Percentiles rank a stretch among this genome's conserved stretches.
These are phyloP conservation scores for Wallemia ichthyophaga DNA, from an alignment of 1,284 basidiomycete species.

Conservation along the genomic window DNA sequence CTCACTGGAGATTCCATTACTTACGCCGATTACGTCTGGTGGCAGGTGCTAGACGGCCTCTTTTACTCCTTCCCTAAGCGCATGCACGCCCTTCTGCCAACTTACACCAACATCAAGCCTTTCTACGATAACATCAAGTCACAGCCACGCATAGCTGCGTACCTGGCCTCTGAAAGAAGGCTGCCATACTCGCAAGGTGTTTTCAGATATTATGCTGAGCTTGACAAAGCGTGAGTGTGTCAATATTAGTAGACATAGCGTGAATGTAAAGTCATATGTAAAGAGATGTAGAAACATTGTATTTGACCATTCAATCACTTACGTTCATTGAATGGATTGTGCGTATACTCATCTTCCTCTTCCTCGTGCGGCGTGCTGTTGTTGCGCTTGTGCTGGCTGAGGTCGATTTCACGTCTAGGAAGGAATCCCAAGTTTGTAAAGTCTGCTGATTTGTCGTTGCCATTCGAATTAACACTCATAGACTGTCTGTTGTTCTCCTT, in stretches of 20 bases:
- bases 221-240: constrained; percentile 8
- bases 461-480: neutral
- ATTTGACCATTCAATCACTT: neutral
- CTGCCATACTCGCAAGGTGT: constrained; percentile 4
- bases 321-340: neutral
- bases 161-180: constrained; percentile 10
- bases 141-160: constrained; percentile 8
- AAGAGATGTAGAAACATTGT: too few species aligned
- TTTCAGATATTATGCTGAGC: constrained; percentile 14
- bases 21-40: constrained; percentile 22
- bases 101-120: constrained; percentile 7
- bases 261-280: too few species aligned
- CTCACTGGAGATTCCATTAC: constrained; percentile 18
- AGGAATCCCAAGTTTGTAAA: neutral
- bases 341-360: neutral
- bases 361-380: neutral
- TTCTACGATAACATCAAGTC: neutral
- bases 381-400: neutral
- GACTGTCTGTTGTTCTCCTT: neutral
- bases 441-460: neutral
- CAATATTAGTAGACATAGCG: too few species aligned
- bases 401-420: neutral
- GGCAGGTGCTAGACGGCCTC: constrained; percentile 18
- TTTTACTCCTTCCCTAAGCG: constrained; percentile 22
- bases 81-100: constrained; percentile 12